These are phyloP conservation scores for Ceratobasidium sp. DNA, from an alignment of 1,284 basidiomycete species.

Conservation along the genomic window DNA sequence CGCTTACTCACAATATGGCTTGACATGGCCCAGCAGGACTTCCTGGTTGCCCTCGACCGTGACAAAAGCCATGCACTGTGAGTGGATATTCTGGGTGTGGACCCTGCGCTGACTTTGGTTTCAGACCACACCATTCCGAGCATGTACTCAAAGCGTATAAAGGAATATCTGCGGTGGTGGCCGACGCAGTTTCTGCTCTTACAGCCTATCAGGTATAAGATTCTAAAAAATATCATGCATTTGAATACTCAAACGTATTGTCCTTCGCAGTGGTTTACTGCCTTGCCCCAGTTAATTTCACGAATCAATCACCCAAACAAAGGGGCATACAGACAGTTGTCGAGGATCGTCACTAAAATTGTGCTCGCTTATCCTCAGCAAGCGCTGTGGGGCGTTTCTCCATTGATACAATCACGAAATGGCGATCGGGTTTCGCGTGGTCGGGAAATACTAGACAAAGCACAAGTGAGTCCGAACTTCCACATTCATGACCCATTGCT, in stretches of 20 bases:
- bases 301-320: slow-evolving; percentile 86
- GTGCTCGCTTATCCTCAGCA: slow-evolving; percentile 90
- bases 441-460: slow-evolving; percentile 71
- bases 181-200: slow-evolving; percentile 69
- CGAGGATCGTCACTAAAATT: slow-evolving; percentile 79
- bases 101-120: background rate
- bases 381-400: slow-evolving; percentile 93
- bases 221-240: background rate
- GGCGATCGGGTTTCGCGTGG: slow-evolving; percentile 73
- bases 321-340: slow-evolving; percentile 76
- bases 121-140: slow-evolving; percentile 26
- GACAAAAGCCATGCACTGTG: slow-evolving; percentile 21
- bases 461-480: slow-evolving; percentile 67
- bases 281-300: slow-evolving; percentile 97
- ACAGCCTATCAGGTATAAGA: slow-evolving; percentile 79
- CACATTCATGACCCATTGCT: background rate
- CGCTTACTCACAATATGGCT: slow-evolving; percentile 96
- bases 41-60: slow-evolving; percentile 51
- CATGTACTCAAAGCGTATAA: slow-evolving; percentile 27
- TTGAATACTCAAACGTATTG: background rate
- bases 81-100: background rate
- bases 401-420: slow-evolving; percentile 89
- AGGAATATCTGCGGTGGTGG: slow-evolving; percentile 58
- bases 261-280: slow-evolving; percentile 86
- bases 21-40: slow-evolving; percentile 81